These are phyloP conservation scores for Botryotinia globosa DNA, from an alignment of 2,329 filamentous ascomycete genomes.

Conservation along the genomic window DNA sequence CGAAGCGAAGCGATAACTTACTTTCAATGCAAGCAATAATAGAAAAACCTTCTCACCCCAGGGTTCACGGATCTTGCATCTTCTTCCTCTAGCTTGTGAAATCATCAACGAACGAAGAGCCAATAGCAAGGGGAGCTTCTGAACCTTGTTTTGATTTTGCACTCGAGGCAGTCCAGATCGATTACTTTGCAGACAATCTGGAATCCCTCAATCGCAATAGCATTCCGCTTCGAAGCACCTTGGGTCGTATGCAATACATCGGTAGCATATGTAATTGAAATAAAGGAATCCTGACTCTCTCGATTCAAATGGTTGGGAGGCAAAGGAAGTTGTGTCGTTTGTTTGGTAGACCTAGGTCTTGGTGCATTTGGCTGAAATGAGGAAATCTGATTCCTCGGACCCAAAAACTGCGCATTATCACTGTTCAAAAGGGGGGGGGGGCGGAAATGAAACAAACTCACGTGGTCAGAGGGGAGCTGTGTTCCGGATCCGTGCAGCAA, in stretches of 20 bases:
- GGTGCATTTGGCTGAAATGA: neutral
- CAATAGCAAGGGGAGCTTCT: neutral
- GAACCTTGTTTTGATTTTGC: slow-evolving; percentile 3
- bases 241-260: slow-evolving; percentile 1
- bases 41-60: neutral
- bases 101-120: neutral
- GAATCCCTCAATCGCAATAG: neutral
- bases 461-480: slow-evolving; percentile 14
- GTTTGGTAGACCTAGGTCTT: neutral
- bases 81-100: neutral
- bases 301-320: neutral
- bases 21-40: neutral
- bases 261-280: neutral
- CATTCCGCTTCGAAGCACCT: neutral
- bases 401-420: neutral
- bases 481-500: slow-evolving; percentile 17
- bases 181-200: slow-evolving; percentile 11
- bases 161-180: slow-evolving; percentile 1
- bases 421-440: too few species aligned
- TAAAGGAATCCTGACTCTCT: neutral
- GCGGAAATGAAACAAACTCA: slow-evolving; percentile 1
- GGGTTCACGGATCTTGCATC: neutral
- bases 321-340: neutral
- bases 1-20: slow-evolving; percentile 8
- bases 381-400: neutral